These are phyloP conservation scores for Vigna reflexopilosa DNA, from an alignment of 306 rosid species.

Conservation along the genomic window DNA sequence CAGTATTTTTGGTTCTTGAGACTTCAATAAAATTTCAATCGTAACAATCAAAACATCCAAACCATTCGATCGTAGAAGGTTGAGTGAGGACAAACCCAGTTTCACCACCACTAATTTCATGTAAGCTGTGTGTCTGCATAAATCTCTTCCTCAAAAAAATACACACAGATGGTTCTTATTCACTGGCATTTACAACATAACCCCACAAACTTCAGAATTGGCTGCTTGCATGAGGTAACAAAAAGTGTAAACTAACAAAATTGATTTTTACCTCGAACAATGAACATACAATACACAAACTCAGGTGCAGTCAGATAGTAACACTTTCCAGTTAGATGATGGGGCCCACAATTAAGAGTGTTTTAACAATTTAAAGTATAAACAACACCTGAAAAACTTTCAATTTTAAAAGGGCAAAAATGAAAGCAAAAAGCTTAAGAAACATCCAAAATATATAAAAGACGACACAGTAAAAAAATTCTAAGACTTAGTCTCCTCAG, in stretches of 20 bases:
- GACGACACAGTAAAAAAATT: slow-evolving; percentile 48
- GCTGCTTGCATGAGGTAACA: not conserved
- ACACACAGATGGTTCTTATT: too few species aligned
- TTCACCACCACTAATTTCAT: too few species aligned
- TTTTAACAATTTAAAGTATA: slow-evolving; percentile 40
- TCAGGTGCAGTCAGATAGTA: slow-evolving; percentile 25
- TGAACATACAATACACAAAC: slow-evolving; percentile 31
- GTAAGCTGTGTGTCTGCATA: too few species aligned
- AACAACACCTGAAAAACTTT: slow-evolving; percentile 44
- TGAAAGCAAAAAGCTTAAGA: not conserved
- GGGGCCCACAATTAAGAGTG: slow-evolving; percentile 24
- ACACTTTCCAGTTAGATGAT: slow-evolving; percentile 14
- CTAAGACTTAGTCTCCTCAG: slow-evolving; percentile 64
- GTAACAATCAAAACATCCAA: too few species aligned
- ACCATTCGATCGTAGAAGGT: too few species aligned
- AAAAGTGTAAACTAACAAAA: slow-evolving; percentile 14
- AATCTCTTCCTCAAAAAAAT: too few species aligned
- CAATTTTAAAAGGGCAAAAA: not conserved
- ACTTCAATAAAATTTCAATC: too few species aligned
- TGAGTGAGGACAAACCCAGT: too few species aligned
- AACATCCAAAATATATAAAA: slow-evolving; percentile 36
- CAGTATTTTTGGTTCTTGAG: too few species aligned
- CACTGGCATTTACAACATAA: too few species aligned
- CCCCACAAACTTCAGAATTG: not conserved
- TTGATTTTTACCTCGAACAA: slow-evolving; percentile 34